These are phyloP conservation scores for Raffaelea ambrosiae DNA, from an alignment of 2,329 filamentous ascomycete species.

Conservation along the genomic window DNA sequence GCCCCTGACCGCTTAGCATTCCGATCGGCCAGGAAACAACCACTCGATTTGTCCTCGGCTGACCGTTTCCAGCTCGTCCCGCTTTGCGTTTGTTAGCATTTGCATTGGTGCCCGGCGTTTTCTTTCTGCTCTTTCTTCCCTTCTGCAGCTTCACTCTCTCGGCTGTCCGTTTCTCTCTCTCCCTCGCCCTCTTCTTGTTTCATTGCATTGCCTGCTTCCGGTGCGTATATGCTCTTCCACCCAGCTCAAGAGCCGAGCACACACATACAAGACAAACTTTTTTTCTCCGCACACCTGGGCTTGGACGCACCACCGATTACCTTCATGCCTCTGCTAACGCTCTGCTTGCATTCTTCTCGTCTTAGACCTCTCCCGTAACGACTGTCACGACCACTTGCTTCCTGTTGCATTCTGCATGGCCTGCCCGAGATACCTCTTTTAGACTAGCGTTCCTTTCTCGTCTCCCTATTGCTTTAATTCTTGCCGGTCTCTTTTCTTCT, in stretches of 20 bases:
- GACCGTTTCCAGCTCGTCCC: background rate
- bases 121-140: conserved; percentile 4
- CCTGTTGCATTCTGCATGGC: conserved; percentile 19
- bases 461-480: too few relatives aligned
- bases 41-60: too few relatives aligned
- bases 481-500: too few relatives aligned
- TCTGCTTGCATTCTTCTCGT: background rate
- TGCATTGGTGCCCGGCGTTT: conserved; percentile 11
- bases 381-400: conserved; percentile 17
- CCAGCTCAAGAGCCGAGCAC: too few relatives aligned
- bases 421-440: conserved; percentile 27
- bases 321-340: background rate
- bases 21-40: too few relatives aligned
- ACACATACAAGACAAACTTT: background rate
- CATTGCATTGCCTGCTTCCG: background rate
- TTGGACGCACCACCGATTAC: background rate
- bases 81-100: conserved; percentile 8
- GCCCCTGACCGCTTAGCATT: too few relatives aligned
- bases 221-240: too few relatives aligned
- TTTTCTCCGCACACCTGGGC: too few relatives aligned
- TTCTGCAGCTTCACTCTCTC: background rate
- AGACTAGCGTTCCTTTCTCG: conserved; percentile 18
- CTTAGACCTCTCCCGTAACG: conserved; percentile 15
- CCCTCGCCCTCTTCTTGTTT: background rate
- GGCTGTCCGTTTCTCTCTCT: background rate